phyloP scores from a whole-genome alignment of 2,329 filamentous ascomycete species.

The Stagonosporopsis cucurbitacearum region DNA sequence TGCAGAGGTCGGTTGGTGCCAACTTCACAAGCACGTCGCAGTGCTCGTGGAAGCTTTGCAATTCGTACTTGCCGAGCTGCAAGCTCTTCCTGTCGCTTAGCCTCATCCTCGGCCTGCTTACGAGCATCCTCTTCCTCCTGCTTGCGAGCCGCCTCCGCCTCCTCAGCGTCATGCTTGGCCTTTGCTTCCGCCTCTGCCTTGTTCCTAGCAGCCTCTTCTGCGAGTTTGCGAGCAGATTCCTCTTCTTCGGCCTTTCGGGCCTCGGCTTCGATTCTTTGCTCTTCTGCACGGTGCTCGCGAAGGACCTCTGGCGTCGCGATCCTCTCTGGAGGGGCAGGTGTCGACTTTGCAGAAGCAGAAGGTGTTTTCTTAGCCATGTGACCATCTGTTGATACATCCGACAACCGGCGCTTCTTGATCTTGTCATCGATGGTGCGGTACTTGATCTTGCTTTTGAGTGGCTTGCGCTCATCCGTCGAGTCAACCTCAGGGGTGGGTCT shows the following conservation, averaged over 20 bases:
- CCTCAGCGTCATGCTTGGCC: slow-evolving; percentile 37
- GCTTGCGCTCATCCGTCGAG: slow-evolving; percentile 45
- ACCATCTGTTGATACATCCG: slow-evolving; percentile 42
- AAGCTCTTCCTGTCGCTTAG: slow-evolving; percentile 36
- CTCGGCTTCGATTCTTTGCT: slow-evolving; percentile 39
- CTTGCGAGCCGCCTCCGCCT: slow-evolving; percentile 42
- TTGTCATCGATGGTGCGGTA: slow-evolving; percentile 44
- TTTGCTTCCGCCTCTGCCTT: slow-evolving; percentile 42
- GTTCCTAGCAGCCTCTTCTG: slow-evolving; percentile 36
- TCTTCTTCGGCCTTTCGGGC: slow-evolving; percentile 37
- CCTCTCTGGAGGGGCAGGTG: slow-evolving; percentile 44
- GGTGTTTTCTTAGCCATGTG: slow-evolving; percentile 42
- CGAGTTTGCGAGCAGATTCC: slow-evolving; percentile 37
- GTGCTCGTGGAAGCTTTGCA: slow-evolving; percentile 45
- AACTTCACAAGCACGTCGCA: slow-evolving; percentile 47
- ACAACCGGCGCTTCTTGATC: slow-evolving; percentile 39
- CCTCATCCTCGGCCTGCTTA: slow-evolving; percentile 40
- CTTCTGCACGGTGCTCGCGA: slow-evolving; percentile 46
- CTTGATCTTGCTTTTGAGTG: slow-evolving; percentile 41
- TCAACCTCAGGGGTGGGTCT: slow-evolving; percentile 45
- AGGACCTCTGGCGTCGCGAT: slow-evolving; percentile 42
- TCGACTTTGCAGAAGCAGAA: slow-evolving; percentile 44
- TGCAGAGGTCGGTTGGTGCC: slow-evolving; percentile 47
- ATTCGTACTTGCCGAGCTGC: slow-evolving; percentile 44
- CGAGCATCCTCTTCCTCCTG: slow-evolving; percentile 41